Evolutionary conservation across 208 protist genomes (phyloP).

Genomic region (Leishmania tarentolae): DNA sequence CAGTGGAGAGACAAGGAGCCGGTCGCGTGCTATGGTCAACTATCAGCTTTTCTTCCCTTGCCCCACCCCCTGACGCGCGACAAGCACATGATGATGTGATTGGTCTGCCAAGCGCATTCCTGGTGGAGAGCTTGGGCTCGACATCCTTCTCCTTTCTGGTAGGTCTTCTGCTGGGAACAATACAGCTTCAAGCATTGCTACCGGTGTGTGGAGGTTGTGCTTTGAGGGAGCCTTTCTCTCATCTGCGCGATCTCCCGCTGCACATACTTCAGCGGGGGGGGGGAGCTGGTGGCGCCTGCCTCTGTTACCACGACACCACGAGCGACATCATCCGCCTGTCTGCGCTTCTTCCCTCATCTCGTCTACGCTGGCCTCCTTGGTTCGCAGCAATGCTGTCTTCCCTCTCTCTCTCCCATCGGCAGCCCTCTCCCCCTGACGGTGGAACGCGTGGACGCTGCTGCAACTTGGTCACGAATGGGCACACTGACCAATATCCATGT

Average conservation of each 20-base stretch:
- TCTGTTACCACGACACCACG: neutral
- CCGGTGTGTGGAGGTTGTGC: neutral
- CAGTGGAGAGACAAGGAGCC: neutral
- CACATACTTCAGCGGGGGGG: neutral
- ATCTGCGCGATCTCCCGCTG: neutral
- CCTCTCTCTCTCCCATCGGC: neutral
- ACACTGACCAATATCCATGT: neutral
- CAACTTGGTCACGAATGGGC: neutral
- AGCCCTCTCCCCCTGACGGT: neutral
- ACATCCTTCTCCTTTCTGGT: neutral
- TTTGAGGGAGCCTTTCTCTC: neutral
- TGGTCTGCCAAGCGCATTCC: neutral
- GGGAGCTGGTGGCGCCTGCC: neutral
- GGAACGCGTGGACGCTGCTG: neutral
- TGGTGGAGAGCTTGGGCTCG: neutral
- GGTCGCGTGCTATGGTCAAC: neutral
- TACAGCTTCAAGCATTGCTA: neutral
- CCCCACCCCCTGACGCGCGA: neutral
- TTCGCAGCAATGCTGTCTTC: neutral
- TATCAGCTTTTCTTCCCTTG: neutral
- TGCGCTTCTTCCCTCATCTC: neutral
- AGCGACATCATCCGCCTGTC: neutral
- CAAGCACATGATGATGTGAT: neutral
- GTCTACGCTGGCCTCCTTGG: neutral
- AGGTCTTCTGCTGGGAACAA: neutral